Conservation (phyloP, 805 yeast genomes). For the Wickerhamomyces chaumierensis region DNA sequence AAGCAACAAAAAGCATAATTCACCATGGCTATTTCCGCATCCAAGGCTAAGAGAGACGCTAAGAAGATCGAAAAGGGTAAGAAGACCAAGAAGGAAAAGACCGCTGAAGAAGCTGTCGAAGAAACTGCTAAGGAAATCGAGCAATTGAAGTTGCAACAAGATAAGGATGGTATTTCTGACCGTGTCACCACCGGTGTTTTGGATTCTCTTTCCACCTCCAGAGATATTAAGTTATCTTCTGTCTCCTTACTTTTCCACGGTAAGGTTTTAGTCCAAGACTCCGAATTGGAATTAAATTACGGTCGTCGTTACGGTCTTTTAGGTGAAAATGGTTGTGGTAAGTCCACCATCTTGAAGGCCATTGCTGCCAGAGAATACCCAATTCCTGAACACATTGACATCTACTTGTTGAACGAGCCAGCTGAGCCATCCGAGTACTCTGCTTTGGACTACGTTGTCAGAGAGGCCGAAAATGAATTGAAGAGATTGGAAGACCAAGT, state of each 20-base stretch:
- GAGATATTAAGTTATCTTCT: slow-evolving; percentile 87
- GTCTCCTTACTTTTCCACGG: slow-evolving; percentile 94
- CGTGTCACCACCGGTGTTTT: slow-evolving; percentile 97
- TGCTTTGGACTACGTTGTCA: slow-evolving; percentile 92
- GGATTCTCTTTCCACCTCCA: slow-evolving; percentile 76
- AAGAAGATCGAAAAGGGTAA: slow-evolving; percentile 83
- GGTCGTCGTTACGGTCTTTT: slow-evolving; percentile 96
- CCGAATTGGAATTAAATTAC: slow-evolving; percentile 83
- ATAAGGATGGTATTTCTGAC: slow-evolving; percentile 88
- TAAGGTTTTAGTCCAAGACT: slow-evolving; percentile 89
- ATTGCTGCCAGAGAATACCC: slow-evolving; percentile 96
- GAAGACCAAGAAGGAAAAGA: slow-evolving; percentile 43
- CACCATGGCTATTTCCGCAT: slow-evolving; percentile 46
- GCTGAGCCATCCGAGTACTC: slow-evolving; percentile 89
- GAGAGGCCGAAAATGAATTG: slow-evolving; percentile 90
- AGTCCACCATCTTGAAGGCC: slow-evolving; percentile 87
- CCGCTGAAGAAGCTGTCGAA: slow-evolving; percentile 29
- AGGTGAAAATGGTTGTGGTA: slow-evolving; percentile 99
- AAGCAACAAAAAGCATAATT: neutral
- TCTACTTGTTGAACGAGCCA: slow-evolving; percentile 91
- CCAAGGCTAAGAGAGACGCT: slow-evolving; percentile 97
- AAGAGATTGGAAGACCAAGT: slow-evolving; percentile 84
- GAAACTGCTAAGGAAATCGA: slow-evolving; percentile 65
- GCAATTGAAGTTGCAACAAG: slow-evolving; percentile 85
- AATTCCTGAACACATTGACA: slow-evolving; percentile 82